phyloP scores from a whole-genome alignment of 352 stramenopile species.

The Phytophthora europaea region DNA sequence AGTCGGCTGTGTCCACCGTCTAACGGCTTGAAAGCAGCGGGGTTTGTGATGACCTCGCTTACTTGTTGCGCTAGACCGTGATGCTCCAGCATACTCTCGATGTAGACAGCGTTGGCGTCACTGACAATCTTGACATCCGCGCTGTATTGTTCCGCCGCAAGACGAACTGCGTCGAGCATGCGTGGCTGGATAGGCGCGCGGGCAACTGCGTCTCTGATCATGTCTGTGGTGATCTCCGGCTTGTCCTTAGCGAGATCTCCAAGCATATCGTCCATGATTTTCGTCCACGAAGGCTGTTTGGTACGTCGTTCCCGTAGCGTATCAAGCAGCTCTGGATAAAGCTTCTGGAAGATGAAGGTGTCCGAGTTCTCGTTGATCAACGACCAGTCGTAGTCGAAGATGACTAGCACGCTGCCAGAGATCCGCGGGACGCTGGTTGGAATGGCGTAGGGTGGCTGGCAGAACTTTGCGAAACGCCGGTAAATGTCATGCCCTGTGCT shows the following conservation, averaged over 20 bases:
- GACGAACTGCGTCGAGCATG: conserved; percentile 77
- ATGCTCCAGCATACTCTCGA: conserved; percentile 73
- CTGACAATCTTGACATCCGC: conserved; percentile 78
- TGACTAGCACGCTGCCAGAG: conserved; percentile 52
- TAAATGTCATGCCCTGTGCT: conserved; percentile 64
- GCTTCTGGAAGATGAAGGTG: conserved; percentile 74
- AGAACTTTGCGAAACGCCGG: conserved; percentile 43
- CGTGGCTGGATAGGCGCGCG: conserved; percentile 62
- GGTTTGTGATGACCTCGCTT: conserved; percentile 69
- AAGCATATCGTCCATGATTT: conserved; percentile 78
- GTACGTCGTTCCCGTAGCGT: conserved; percentile 39
- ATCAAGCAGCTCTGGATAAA: conserved; percentile 68
- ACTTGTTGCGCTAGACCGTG: conserved; percentile 47
- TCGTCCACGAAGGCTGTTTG: conserved; percentile 59
- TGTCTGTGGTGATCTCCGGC: conserved; percentile 41
- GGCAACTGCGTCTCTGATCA: conserved; percentile 59
- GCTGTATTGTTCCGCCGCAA: conserved; percentile 48
- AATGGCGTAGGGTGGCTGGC: conserved; percentile 21
- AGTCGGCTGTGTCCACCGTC: conserved; percentile 40
- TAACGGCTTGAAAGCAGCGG: conserved; percentile 47
- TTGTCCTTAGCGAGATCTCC: conserved; percentile 48
- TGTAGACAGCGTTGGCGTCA: conserved; percentile 86
- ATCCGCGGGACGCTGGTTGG: conserved; percentile 13
- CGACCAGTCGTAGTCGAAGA: conserved; percentile 91
- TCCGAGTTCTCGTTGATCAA: conserved; percentile 89